These are phyloP conservation scores for Tetrahymena borealis DNA, from an alignment of 73 alveolate genomes.

Conservation along the genomic window DNA sequence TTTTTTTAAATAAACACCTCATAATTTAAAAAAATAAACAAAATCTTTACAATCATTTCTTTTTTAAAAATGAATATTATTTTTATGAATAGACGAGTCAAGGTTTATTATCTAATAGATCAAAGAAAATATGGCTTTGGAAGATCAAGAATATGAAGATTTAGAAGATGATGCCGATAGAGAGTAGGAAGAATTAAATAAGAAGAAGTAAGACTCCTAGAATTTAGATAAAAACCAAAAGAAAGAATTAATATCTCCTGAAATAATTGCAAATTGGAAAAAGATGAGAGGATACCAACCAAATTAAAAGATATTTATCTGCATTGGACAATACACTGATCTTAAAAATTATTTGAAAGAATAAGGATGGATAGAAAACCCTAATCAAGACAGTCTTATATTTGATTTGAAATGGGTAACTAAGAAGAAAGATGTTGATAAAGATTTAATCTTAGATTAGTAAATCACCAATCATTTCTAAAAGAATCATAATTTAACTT, in stretches of 20 bases:
- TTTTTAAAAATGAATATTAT: too few relatives aligned
- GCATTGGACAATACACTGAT: not conserved
- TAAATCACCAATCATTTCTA: slow-evolving; percentile 5
- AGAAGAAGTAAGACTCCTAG: not conserved
- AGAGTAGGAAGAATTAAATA: slow-evolving; percentile 3
- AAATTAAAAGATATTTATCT: slow-evolving; percentile 11
- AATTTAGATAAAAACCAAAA: not conserved
- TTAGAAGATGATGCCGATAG: slow-evolving; percentile 38
- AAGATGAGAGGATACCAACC: slow-evolving; percentile 7
- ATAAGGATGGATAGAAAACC: slow-evolving; percentile 34
- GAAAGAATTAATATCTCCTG: slow-evolving; percentile 1
- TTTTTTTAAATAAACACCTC: too few relatives aligned
- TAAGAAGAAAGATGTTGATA: slow-evolving; percentile 15
- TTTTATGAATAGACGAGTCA: slow-evolving; percentile 5
- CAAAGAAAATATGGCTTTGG: slow-evolving; percentile 11
- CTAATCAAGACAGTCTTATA: slow-evolving; percentile 5
- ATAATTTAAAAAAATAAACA: too few relatives aligned
- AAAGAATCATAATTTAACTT: slow-evolving; percentile 6
- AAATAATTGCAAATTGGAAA: slow-evolving; percentile 5
- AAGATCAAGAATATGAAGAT: slow-evolving; percentile 19
- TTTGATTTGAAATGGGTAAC: slow-evolving; percentile 31
- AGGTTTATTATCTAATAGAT: slow-evolving; percentile 2
- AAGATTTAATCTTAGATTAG: slow-evolving; percentile 2
- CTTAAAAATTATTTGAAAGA: not conserved
- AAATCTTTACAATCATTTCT: too few relatives aligned